Evolutionary conservation across 208 protist species (phyloP).

Genomic region (Leishmania aethiopica): DNA sequence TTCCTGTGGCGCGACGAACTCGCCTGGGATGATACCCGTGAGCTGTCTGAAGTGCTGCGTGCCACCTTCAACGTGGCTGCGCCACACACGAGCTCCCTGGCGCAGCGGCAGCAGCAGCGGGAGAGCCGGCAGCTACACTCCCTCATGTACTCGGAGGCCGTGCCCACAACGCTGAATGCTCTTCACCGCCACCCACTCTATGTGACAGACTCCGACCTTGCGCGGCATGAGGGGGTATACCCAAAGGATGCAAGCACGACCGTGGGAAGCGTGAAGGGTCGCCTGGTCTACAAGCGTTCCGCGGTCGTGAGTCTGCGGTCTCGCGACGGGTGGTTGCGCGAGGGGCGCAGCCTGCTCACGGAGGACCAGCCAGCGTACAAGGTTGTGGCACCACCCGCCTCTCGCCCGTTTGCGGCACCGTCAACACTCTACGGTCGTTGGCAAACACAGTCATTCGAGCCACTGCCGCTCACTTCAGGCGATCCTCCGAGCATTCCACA

Average conservation of each 20-base stretch:
- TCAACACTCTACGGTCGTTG: slow-evolving; percentile 82
- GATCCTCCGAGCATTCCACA: slow-evolving; percentile 56
- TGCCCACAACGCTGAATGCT: slow-evolving; percentile 79
- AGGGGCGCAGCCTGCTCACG: slow-evolving; percentile 63
- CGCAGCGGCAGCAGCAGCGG: slow-evolving; percentile 39
- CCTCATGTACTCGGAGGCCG: slow-evolving; percentile 78
- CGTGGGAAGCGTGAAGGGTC: slow-evolving; percentile 83
- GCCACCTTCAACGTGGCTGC: slow-evolving; percentile 47
- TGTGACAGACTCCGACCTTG: slow-evolving; percentile 79
- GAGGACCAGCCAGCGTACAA: slow-evolving; percentile 82
- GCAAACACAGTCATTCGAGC: slow-evolving; percentile 88
- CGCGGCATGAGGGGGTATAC: slow-evolving; percentile 80
- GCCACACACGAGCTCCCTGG: slow-evolving; percentile 22
- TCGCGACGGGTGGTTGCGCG: slow-evolving; percentile 88
- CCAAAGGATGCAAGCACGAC: slow-evolving; percentile 78
- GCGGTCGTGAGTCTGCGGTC: slow-evolving; percentile 81
- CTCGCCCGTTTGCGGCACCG: slow-evolving; percentile 74
- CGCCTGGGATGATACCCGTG: slow-evolving; percentile 79
- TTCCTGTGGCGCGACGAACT: slow-evolving; percentile 82
- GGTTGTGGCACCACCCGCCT: slow-evolving; percentile 73
- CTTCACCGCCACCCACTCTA: slow-evolving; percentile 86
- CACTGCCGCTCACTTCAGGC: slow-evolving; percentile 60
- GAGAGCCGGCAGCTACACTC: slow-evolving; percentile 77
- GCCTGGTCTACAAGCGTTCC: slow-evolving; percentile 88
- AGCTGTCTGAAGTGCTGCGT: slow-evolving; percentile 74